Conservation (phyloP, 2,329 filamentous ascomycete species). For the Curvularia verruculosa region DNA sequence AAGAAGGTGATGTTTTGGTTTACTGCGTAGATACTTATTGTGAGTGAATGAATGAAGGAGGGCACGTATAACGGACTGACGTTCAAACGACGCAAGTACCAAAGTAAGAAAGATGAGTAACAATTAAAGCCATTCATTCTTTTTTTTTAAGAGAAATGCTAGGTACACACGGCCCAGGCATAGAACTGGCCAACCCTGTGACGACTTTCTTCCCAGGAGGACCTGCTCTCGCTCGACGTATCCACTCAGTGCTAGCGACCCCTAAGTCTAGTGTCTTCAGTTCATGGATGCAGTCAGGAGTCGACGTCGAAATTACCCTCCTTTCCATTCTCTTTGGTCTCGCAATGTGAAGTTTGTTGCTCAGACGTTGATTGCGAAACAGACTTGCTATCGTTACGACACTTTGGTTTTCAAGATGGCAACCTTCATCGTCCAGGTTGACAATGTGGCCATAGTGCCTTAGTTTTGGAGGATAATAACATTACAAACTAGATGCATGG, state of each 20-base stretch:
- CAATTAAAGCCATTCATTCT: too few relatives aligned
- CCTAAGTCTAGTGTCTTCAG: constrained; percentile 27
- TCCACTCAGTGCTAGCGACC: constrained; percentile 10
- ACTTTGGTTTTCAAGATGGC: not conserved
- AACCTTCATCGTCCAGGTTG: constrained; percentile 2
- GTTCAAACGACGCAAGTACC: too few relatives aligned
- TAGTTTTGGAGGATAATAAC: constrained; percentile 16
- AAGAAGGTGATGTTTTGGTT: too few relatives aligned
- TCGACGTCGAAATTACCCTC: constrained; percentile 7
- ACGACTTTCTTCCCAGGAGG: too few relatives aligned
- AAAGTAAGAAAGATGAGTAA: too few relatives aligned
- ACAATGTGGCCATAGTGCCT: constrained; percentile 5
- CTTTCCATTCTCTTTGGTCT: not conserved
- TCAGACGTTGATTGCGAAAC: not conserved
- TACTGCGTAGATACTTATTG: too few relatives aligned
- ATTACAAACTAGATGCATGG: constrained; percentile 6
- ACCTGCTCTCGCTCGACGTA: too few relatives aligned
- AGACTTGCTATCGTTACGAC: constrained; percentile 3
- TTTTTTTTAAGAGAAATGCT: too few relatives aligned
- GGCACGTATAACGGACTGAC: too few relatives aligned
- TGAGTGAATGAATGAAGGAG: too few relatives aligned
- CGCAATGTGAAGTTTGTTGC: not conserved
- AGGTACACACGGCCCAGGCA: too few relatives aligned
- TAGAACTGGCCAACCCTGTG: too few relatives aligned
- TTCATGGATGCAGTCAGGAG: constrained; percentile 17